These are phyloP conservation scores for Colletotrichum sp. DNA, from an alignment of 2,329 filamentous ascomycete species.

Conservation along the genomic window DNA sequence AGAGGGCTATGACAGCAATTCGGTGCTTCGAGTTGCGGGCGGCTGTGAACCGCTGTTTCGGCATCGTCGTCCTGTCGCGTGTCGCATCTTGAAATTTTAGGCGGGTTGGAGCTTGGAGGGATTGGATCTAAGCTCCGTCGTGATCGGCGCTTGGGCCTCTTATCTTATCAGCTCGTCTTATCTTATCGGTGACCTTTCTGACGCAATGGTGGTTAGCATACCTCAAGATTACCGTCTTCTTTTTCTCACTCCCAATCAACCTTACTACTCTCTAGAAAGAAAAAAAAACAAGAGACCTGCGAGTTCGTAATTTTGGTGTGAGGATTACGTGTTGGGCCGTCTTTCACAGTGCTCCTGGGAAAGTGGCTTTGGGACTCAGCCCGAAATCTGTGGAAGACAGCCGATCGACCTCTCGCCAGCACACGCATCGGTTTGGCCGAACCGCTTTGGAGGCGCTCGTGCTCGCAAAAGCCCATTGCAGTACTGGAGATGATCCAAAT, in stretches of 20 bases:
- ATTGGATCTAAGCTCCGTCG: background rate
- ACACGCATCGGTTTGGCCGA: background rate
- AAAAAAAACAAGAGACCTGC: fast-evolving
- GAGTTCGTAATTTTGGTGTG: background rate
- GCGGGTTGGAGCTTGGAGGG: background rate
- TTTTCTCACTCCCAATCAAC: background rate
- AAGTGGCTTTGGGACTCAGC: background rate
- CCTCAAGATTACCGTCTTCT: background rate
- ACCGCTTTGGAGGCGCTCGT: too few relatives aligned
- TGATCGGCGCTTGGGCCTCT: background rate
- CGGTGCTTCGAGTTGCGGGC: conserved; percentile 58
- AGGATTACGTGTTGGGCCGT: background rate
- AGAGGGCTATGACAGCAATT: conserved; percentile 69
- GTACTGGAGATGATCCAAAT: background rate
- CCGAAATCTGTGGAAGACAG: background rate
- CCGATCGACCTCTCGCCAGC: background rate
- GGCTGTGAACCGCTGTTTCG: conserved; percentile 41
- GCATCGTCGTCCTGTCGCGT: background rate
- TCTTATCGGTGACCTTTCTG: background rate
- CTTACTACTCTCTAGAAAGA: fast-evolving
- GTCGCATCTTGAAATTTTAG: background rate
- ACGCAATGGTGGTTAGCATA: background rate
- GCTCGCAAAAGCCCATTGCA: background rate
- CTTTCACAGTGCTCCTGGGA: background rate
- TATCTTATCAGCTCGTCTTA: background rate